Base-by-base conservation (phyloP, 257 asterid genomes). In the Nicotiana benthamiana region DNA sequence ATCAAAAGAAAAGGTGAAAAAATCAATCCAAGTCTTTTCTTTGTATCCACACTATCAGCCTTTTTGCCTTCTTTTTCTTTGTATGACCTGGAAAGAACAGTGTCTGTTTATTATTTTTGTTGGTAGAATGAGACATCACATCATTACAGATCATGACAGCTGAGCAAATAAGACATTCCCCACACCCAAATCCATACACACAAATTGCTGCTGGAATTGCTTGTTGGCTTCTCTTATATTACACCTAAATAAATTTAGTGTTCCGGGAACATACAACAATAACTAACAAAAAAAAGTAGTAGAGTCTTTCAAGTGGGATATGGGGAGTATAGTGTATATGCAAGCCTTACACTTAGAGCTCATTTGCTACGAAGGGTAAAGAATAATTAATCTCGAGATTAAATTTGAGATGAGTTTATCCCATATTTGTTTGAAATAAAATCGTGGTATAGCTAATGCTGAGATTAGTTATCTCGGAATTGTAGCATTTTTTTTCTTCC, bases 81-180 rank as follows among this genome's bases (percentile, higher is more conserved):
- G 82, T 84, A 80, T 82, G 87, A 81, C 83, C 87, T 84, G 85
- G 83, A 87, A 86, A 87, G 84, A 82, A 79, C 76, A 77, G 59
- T 18, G 34, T 48, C 48, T 61, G 72, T 27, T 86, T 80, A 22
- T 76, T 75, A 53, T 85, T 75, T 79, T 80, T 54, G 81, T 81
- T 70, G 51, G 26, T 40, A 57, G 63, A 74, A 85, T 81, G 81
- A 81, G 83, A 66, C 85, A 24, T 17, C 64, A 79, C 77, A 17
- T 82, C 83, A 57, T 24, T 80, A 63, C 66, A 85, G 87, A 86
- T 81, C 83, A 83, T 82, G 91, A 86, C 92, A 89, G 87, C 82
- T 63, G 85, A 88, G 82, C 78, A 84, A 88, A 84, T 84, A 86
- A 83, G 80, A 65, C 80, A 77, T 60, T 66, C 78, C 83, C 80